Evolutionary conservation across 2,329 filamentous ascomycete species (phyloP).

Genomic region (Cordyceps fumosorosea): DNA sequence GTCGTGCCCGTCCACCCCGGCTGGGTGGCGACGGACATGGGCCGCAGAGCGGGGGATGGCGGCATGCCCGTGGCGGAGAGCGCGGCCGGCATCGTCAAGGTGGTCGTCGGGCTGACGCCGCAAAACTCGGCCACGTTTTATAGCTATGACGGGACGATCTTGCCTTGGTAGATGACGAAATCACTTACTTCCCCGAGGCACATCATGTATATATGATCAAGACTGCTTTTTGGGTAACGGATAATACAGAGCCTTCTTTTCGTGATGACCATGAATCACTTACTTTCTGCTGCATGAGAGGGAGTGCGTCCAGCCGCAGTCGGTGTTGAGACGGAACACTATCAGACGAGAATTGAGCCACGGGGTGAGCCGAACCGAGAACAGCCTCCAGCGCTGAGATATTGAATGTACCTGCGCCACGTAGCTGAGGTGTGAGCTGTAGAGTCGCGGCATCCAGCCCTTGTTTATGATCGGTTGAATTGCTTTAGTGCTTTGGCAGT

Average conservation of each 20-base stretch:
- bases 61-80: slow-evolving; percentile 6
- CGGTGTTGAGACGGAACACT: no score
- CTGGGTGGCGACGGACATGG: slow-evolving; percentile 9
- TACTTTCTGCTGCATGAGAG: background rate
- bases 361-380: no score
- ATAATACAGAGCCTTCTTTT: background rate
- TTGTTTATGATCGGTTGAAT: no score
- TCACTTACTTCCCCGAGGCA: background rate
- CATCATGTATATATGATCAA: background rate
- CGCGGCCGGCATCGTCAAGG: slow-evolving; percentile 7
- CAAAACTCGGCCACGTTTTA: slow-evolving; percentile 11
- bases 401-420: background rate
- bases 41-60: slow-evolving; percentile 2
- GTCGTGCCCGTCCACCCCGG: slow-evolving; percentile 11
- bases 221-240: background rate
- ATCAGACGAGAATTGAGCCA: no score
- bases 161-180: slow-evolving; percentile 5
- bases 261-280: background rate
- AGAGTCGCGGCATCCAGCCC: no score
- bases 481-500: no score
- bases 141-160: slow-evolving; percentile 7
- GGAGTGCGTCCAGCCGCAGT: no score
- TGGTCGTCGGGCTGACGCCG: slow-evolving; percentile 3
- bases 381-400: background rate
- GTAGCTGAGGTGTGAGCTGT: background rate